These are phyloP conservation scores for Suillus brevipes DNA, from an alignment of 768 basidiomycete species.

Conservation along the genomic window DNA sequence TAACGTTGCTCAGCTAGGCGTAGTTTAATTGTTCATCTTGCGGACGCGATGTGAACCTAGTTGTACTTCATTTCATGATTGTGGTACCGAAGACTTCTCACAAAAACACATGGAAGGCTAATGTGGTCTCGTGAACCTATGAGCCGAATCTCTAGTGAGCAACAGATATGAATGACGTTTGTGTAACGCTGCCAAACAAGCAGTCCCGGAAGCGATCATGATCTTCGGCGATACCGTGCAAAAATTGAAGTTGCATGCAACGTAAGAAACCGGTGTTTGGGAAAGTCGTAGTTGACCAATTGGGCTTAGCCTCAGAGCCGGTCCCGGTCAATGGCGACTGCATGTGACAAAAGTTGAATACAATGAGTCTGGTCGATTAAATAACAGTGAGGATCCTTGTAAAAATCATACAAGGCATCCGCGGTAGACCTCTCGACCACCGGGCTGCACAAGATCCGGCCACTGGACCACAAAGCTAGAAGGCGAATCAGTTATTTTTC, in stretches of 20 bases:
- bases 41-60: neutral
- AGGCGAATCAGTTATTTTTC: slow-evolving; percentile 29
- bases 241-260: neutral
- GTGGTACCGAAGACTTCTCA: neutral
- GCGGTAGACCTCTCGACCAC: slow-evolving; percentile 47
- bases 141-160: neutral
- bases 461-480: slow-evolving; percentile 89
- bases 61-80: neutral
- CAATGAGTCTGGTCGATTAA: neutral
- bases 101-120: neutral
- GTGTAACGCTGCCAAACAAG: neutral
- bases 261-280: neutral
- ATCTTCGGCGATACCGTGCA: neutral
- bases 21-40: slow-evolving; percentile 5
- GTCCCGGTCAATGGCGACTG: neutral
- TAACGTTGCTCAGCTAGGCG: neutral
- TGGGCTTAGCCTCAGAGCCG: neutral
- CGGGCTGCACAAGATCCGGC: slow-evolving; percentile 55
- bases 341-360: neutral
- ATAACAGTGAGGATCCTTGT: neutral
- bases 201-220: neutral
- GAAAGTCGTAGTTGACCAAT: neutral
- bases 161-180: neutral
- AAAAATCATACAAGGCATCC: slow-evolving; percentile 64
- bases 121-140: neutral